Conservation (phyloP, 2,329 filamentous ascomycete genomes). For the Fusarium piperis region DNA sequence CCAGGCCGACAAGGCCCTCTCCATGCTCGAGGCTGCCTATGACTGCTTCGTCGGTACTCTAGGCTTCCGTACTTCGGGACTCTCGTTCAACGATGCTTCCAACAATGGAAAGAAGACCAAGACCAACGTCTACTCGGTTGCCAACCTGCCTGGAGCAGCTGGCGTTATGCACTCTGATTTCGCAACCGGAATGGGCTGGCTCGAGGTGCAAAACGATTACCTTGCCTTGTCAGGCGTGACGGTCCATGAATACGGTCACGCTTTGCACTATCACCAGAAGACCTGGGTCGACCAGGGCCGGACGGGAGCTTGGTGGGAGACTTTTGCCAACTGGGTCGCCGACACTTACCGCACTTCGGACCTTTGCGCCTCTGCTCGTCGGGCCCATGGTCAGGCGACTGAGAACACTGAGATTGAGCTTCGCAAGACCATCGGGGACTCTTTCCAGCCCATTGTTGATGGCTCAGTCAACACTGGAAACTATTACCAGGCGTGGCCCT, state of each 20-base stretch:
- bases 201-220: constrained; percentile 53
- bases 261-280: constrained; percentile 54
- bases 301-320: constrained; percentile 62
- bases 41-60: constrained; percentile 50
- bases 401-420: constrained; percentile 53
- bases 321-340: constrained; percentile 59
- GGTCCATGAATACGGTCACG: constrained; percentile 61
- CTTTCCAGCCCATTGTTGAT: constrained; percentile 59
- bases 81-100: constrained; percentile 46
- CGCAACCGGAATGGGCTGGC: constrained; percentile 51
- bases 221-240: constrained; percentile 51
- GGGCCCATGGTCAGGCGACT: constrained; percentile 45
- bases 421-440: constrained; percentile 55
- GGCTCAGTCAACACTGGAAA: constrained; percentile 53
- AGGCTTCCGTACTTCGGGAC: constrained; percentile 50
- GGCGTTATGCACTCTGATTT: constrained; percentile 53
- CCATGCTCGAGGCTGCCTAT: constrained; percentile 57
- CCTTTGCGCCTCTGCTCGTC: constrained; percentile 51
- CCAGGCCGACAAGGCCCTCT: constrained; percentile 43
- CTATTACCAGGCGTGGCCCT: constrained; percentile 62
- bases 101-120: constrained; percentile 56
- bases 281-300: constrained; percentile 55
- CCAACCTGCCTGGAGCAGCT: constrained; percentile 50
- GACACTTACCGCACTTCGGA: constrained; percentile 58
- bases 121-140: constrained; percentile 56